phyloP scores from a whole-genome alignment of 2,329 filamentous ascomycete species.

The Trichoderma pleuroti region DNA sequence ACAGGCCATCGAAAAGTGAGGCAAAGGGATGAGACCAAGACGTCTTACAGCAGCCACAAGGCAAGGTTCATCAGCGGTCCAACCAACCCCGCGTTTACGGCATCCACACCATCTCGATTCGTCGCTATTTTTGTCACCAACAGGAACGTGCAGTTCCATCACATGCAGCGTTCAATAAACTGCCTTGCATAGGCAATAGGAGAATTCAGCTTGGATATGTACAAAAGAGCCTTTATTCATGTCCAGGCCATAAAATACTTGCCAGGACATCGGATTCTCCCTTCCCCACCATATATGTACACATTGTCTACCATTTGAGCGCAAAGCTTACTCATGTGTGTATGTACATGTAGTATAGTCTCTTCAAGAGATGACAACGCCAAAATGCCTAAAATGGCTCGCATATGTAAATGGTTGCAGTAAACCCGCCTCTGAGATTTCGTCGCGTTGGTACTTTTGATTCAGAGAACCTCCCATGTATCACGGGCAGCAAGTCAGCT shows the following conservation, averaged over 20 bases:
- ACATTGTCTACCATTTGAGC: not conserved
- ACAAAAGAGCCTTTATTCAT: not conserved
- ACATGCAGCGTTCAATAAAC: not conserved
- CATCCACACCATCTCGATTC: not conserved
- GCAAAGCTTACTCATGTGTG: not conserved
- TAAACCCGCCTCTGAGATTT: not conserved
- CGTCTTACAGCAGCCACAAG: not conserved
- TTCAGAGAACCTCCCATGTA: not conserved
- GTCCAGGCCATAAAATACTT: not conserved
- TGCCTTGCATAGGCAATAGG: not conserved
- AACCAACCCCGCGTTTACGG: not conserved
- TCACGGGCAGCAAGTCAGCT: constrained; percentile 2
- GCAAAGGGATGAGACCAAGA: not conserved
- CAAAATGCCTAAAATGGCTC: not conserved
- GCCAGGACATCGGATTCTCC: not conserved
- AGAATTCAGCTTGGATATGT: not conserved
- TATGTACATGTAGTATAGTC: too few species aligned
- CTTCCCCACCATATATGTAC: not conserved
- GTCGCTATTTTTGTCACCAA: not conserved
- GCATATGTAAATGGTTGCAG: not conserved
- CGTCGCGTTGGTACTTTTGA: not conserved
- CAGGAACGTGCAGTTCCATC: not conserved
- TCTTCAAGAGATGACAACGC: not conserved
- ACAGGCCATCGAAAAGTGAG: not conserved
- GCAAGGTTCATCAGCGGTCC: not conserved